phyloP scores from a whole-genome alignment of 495 filamentous ascomycete genomes.

The Lophiotrema nucula region DNA sequence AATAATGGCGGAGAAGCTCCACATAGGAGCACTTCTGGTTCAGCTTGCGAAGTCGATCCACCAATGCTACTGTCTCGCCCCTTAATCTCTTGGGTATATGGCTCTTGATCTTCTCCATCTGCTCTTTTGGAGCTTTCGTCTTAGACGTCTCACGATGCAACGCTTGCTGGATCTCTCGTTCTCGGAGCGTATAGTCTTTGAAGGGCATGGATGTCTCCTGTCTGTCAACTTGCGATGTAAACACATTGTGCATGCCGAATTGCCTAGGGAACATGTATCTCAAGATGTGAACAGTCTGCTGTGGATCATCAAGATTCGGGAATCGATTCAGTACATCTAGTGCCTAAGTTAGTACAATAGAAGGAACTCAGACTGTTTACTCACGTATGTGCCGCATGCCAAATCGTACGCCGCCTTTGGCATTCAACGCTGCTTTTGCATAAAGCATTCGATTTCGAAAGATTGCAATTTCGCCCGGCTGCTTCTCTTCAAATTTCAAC shows the following conservation, averaged over 20 bases:
- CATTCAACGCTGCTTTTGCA: conserved; percentile 66
- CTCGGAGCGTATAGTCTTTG: conserved; percentile 79
- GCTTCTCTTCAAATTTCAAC: conserved; percentile 6
- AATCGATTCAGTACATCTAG: conserved; percentile 84
- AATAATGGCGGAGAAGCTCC: conserved; percentile 76
- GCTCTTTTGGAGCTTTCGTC: conserved; percentile 2
- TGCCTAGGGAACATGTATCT: conserved; percentile 93
- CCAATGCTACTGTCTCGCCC: conserved; percentile 57
- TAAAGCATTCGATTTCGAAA: conserved; percentile 86
- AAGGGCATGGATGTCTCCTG: conserved; percentile 66
- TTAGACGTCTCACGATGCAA: conserved; percentile 7
- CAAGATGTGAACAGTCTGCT: conserved; percentile 69
- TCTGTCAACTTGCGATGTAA: conserved; percentile 63
- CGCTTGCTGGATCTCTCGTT: conserved; percentile 68
- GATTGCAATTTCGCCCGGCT: conserved; percentile 58
- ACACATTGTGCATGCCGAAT: conserved; percentile 89
- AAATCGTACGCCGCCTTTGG: conserved; percentile 63
- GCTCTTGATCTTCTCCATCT: conserved; percentile 22
- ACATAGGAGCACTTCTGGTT: conserved; percentile 76
- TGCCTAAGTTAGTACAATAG: conserved; percentile 1
- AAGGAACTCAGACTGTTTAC: conserved; percentile 37
- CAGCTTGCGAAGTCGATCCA: conserved; percentile 65
- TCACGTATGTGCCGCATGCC: conserved; percentile 80
- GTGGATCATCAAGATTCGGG: conserved; percentile 48
- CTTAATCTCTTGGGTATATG: conserved; percentile 74